Evolutionary conservation across 2,329 filamentous ascomycete genomes (phyloP), one percentile per base, ranked within the genome.

Genomic region (Epichloe elymi): DNA sequence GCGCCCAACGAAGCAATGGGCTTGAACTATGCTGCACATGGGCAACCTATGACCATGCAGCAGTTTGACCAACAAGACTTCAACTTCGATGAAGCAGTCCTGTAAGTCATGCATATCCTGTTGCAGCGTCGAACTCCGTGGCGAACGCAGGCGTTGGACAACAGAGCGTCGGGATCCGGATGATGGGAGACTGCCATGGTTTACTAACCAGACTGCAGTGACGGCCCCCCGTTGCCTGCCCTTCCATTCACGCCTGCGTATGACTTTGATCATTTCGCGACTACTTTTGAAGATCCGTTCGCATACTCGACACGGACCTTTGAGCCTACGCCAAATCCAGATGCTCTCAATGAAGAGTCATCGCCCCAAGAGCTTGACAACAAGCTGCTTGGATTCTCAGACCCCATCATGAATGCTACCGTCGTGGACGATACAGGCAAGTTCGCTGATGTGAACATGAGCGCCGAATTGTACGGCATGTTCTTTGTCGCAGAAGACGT

Each of bases 401-500:
- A 79, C 11, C 78, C 82, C 1, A 70, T 76, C 35, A 72, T 81
- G 59, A 80, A 77, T 57, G 71, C 75, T 37, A 75, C 76, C 4
- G 69, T 88, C 7, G 66, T 88, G 46, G 85, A 87, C 58, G 84
- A 85, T 55, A 67, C 74, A 6, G 82, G 79, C 49, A 75, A 82
- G 47, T 73, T 78, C 53, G 77, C 78, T 33, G 80, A 85, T 50
- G 72, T 86, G 11, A 74, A 70, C 58, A 82, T 90, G 73, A 76
- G 76, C 20, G 86, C 86, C 52, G 86, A 91, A 68, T 71, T 91
- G 12, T 86, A 88, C 61, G 86, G 86, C 75, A 90, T 91, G 86
- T 91, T 91, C 73, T 89, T 90, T 62, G 78, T 91, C 26, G 86
- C 86, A 43, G 86, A 91, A 63, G 86, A 88, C 59, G 85, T 88